Base-by-base conservation (phyloP, 2,329 filamentous ascomycete species). In the Phyllosticta citriasiana region DNA sequence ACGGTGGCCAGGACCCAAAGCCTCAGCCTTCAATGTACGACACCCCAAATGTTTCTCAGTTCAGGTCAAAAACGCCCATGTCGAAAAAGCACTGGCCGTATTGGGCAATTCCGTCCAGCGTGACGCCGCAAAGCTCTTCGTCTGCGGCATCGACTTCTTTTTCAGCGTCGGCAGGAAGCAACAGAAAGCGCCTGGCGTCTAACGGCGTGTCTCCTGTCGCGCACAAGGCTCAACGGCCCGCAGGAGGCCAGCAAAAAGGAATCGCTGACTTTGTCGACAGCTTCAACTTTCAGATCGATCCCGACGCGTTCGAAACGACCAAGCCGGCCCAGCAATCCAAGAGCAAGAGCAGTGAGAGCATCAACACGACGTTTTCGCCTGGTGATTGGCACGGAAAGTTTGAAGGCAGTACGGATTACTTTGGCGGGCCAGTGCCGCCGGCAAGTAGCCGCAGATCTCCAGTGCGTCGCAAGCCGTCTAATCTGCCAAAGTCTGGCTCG, bases 361-460 rank as follows among this genome's bases (percentile, higher is more conserved):
- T 80, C 69, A 79, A 79, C 62, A 77, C 77, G 57, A 77, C 75
- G 27, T 80, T 80, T 65, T 76, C 76, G 7, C 74, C 78, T 24
- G 71, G 72, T 25, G 76, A 76, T 30, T 79, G 76, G 73, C 73
- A 72, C 65, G 78, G 77, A 50, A 76, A 73, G 55, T 80, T 80
- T 64, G 67, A 72, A 55, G 75, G 75, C 53, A 71, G 67, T 33
- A 66, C 71, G 5, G 75, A 77, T 56, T 78, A 78, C 64, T 79
- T 79, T 64, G 70, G 72, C 59, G 69, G 55, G 26, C 54, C 59
- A 22, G 30, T 57, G 12, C 54, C 54, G n/a, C 12, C 54, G 12
- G 51, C 51, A 53, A 26, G 53, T 35, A 60, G 58, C 27, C 40
- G 16, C 40, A 47, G 40, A 47, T 47, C 40, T n/a, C 40, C 40